A percentile compares a stretch with the other conserved stretches of the same genome.
phyloP scores from a whole-genome alignment of 352 stramenopile species.

The Pythium rhizo-oryzae region DNA sequence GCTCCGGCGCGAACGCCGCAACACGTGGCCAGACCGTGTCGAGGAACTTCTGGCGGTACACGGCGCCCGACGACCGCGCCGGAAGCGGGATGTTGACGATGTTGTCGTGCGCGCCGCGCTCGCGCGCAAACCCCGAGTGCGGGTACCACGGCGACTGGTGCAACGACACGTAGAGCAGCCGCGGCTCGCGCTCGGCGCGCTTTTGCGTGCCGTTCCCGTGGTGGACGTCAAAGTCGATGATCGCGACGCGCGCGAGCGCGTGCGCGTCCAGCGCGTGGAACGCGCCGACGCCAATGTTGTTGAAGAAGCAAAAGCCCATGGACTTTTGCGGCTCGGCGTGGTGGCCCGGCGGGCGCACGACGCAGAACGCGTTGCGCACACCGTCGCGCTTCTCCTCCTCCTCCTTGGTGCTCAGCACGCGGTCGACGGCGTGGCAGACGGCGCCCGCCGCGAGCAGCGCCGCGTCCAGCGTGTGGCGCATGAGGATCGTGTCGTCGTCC shows the following conservation, averaged over 20 bases:
- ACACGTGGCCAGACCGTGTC: constrained; percentile 83
- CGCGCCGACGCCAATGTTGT: constrained; percentile 81
- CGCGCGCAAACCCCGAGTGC: constrained; percentile 44
- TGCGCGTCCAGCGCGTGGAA: constrained; percentile 44
- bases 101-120: constrained; percentile 66
- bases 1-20: constrained; percentile 87
- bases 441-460: constrained; percentile 34
- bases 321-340: constrained; percentile 66
- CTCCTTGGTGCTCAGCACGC: constrained; percentile 24
- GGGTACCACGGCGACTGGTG: constrained; percentile 72
- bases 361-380: constrained; percentile 52
- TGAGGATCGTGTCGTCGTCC: constrained; percentile 68
- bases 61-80: constrained; percentile 48
- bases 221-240: constrained; percentile 92
- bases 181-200: constrained; percentile 62
- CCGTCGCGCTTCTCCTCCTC: constrained; percentile 49
- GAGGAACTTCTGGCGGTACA: constrained; percentile 70
- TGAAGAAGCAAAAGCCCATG: constrained; percentile 88
- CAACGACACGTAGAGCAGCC: constrained; percentile 43
- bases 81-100: constrained; percentile 46
- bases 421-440: constrained; percentile 41
- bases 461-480: constrained; percentile 60
- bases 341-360: constrained; percentile 81
- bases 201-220: constrained; percentile 90
- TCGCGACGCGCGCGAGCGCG: constrained; percentile 50